Conservation (phyloP, 2,329 filamentous ascomycete genomes). For the Cyphellophora europaea region DNA sequence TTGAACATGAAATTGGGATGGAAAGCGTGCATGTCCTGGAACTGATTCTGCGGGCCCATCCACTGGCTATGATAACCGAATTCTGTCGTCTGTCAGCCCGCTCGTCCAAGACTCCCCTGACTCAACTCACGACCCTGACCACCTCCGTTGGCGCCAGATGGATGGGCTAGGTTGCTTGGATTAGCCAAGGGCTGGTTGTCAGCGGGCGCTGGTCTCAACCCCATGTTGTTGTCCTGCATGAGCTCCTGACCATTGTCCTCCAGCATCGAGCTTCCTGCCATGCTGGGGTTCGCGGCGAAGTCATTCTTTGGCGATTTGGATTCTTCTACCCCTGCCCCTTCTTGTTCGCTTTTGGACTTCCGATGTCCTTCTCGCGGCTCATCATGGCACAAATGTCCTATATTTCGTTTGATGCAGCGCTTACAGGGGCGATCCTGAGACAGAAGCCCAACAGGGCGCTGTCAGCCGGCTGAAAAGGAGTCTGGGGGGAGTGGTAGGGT, state of each 20-base stretch:
- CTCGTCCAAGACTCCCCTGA: slow-evolving; percentile 6
- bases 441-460: slow-evolving; percentile 27
- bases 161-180: slow-evolving; percentile 51
- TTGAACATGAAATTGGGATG: slow-evolving; percentile 94
- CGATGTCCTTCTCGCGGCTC: slow-evolving; percentile 80
- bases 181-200: slow-evolving; percentile 14
- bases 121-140: slow-evolving; percentile 63
- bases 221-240: slow-evolving; percentile 30
- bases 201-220: slow-evolving; percentile 39
- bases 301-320: slow-evolving; percentile 30
- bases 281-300: slow-evolving; percentile 33
- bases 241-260: slow-evolving; percentile 39
- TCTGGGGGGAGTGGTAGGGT: too few species aligned
- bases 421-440: slow-evolving; percentile 86
- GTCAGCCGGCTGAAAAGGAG: slow-evolving; percentile 22
- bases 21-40: slow-evolving; percentile 88
- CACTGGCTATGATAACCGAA: slow-evolving; percentile 67
- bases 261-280: slow-evolving; percentile 50
- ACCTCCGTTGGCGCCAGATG: slow-evolving; percentile 55
- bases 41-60: slow-evolving; percentile 66
- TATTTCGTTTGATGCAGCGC: slow-evolving; percentile 96
- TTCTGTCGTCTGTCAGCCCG: slow-evolving; percentile 40
- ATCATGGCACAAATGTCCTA: slow-evolving; percentile 96
- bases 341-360: slow-evolving; percentile 61
- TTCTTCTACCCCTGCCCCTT: slow-evolving; percentile 51